phyloP scores from a whole-genome alignment of 2,329 filamentous ascomycete genomes.

The Aspergillus arachidicola region DNA sequence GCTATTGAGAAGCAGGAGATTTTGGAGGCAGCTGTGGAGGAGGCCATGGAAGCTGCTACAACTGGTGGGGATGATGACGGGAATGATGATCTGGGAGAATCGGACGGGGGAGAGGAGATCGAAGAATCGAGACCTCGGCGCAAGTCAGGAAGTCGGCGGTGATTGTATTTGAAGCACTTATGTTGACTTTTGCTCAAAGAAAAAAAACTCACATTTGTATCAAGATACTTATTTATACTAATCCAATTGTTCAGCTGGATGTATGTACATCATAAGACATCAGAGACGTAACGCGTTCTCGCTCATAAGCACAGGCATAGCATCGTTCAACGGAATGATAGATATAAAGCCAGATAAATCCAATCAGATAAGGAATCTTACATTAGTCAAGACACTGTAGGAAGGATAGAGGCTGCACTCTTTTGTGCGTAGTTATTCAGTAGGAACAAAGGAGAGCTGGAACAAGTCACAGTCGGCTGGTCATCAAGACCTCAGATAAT shows the following conservation, averaged over 20 bases:
- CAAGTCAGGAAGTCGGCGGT: neutral
- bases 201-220: neutral
- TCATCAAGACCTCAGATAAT: neutral
- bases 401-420: neutral
- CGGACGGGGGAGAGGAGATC: slow-evolving; percentile 19
- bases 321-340: neutral
- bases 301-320: slow-evolving; percentile 2
- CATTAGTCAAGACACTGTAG: neutral
- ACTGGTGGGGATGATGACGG: slow-evolving; percentile 25
- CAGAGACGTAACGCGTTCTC: slow-evolving; percentile 6
- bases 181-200: neutral
- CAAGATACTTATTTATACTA: neutral
- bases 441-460: slow-evolving; percentile 1
- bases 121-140: neutral
- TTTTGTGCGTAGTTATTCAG: neutral
- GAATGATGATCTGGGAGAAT: slow-evolving; percentile 27
- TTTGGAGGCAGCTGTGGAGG: slow-evolving; percentile 31
- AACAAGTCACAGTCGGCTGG: neutral
- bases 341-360: neutral
- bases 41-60: slow-evolving; percentile 26
- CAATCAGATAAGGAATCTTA: neutral
- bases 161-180: neutral
- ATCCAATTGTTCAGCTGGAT: neutral
- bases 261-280: slow-evolving; percentile 16
- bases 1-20: slow-evolving; percentile 35